A percentile compares a stretch with the other conserved stretches of the same genome.
Conservation (phyloP, 768 basidiomycete genomes). For the Leccinum variicolor region DNA sequence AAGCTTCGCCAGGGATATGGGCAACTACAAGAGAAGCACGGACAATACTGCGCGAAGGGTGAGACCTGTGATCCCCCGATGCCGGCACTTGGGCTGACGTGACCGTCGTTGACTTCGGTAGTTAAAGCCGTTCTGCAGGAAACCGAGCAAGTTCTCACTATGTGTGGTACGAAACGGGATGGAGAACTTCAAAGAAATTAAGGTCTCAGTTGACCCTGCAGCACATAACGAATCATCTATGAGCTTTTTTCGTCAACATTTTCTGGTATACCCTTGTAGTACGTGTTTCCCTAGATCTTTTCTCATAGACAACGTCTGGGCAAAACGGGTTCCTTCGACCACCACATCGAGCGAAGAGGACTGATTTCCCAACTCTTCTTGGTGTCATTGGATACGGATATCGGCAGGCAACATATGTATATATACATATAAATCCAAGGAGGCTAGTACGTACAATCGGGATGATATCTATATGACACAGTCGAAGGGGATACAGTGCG, state of each 20-base stretch:
- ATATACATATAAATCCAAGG: neutral
- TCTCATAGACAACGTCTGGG: neutral
- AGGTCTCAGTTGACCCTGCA: neutral
- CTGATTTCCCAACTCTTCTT: neutral
- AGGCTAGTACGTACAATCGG: neutral
- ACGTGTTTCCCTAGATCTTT: neutral
- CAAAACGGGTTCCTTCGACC: neutral
- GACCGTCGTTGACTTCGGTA: slow-evolving; percentile 12
- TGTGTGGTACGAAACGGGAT: slow-evolving; percentile 45
- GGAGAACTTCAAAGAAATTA: slow-evolving; percentile 13
- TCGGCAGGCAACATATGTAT: neutral
- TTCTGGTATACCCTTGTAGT: neutral
- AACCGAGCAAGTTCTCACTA: slow-evolving; percentile 40
- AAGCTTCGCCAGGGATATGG: slow-evolving; percentile 37
- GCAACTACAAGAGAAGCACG: slow-evolving; percentile 39
- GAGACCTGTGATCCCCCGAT: slow-evolving; percentile 2
- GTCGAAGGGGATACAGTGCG: neutral
- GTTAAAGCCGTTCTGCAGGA: slow-evolving; percentile 43
- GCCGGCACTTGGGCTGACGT: slow-evolving; percentile 4
- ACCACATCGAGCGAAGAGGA: neutral
- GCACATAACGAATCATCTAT: neutral
- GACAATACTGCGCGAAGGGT: slow-evolving; percentile 42
- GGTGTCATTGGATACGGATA: neutral
- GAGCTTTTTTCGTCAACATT: neutral
- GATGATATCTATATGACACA: neutral